Base-by-base conservation (phyloP, 2,329 filamentous ascomycete genomes). In the Cordyceps pruinosa region DNA sequence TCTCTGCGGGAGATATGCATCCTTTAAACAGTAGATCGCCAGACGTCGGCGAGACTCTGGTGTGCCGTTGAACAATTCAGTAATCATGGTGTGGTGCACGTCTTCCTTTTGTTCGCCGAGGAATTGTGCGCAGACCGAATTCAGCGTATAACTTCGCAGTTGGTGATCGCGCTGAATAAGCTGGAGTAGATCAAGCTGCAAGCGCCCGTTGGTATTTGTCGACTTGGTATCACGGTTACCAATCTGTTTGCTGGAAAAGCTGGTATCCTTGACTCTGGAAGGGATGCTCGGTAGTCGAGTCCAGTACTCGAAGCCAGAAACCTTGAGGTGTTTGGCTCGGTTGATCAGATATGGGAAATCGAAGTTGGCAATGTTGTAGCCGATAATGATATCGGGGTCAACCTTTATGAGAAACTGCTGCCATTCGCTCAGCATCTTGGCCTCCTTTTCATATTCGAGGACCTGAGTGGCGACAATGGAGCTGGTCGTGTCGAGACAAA, bases 71-170 rank as follows among this genome's bases (percentile, higher is more conserved):
- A 92, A 97, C 3, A 99, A 76, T 68, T 97, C 95, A 0, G 95
- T 99, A 66, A 99, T 99, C 91, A 99, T 99, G 3, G 92, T 97
- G 73, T 99, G 87, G 68, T 99, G 94, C 3, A 99, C 94, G 72
- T 99, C 94, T 73, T 99, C 94, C 69, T 99, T 99, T 69, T 99
- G 94, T 70, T 99, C 94, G 47, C 91, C 91, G 25, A 99, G 72
- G 67, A 99, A 99, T 62, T 99, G 89, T 5, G 94, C 89, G 63
- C 86, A 96, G 6, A 99, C 94, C 1, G 94, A 96, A 71, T 99
- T 99, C 28, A 99, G 80, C 0, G 94, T 99, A 70, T 99, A 99
- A 73, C 93, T 97, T 77, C 94, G 83, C 34, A 99, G 78, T 19
- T 99, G 94, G 65, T 99, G 86, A 66, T 99, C 95, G 64, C 95